Conservation (phyloP, 2,329 filamentous ascomycete species). For the Teratosphaeria zuluensis region DNA sequence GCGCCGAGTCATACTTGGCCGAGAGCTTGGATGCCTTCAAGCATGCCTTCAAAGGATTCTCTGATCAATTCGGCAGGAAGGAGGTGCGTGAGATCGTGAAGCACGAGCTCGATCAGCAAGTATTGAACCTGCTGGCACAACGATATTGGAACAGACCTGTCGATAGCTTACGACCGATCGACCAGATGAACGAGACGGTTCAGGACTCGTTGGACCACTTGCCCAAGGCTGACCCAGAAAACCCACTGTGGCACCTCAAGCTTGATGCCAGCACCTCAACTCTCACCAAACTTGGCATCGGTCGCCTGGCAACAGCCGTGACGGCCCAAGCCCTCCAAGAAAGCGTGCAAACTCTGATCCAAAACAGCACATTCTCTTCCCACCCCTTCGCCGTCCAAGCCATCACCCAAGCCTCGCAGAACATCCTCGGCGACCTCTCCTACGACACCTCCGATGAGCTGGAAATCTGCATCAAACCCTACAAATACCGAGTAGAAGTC, state of each 20-base stretch:
- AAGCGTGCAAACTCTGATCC: slow-evolving; percentile 69
- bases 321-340: slow-evolving; percentile 80
- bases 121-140: slow-evolving; percentile 84
- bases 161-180: slow-evolving; percentile 57
- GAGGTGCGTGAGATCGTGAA: slow-evolving; percentile 88
- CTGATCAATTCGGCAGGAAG: slow-evolving; percentile 76
- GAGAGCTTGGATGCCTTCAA: slow-evolving; percentile 95
- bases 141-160: slow-evolving; percentile 97
- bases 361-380: slow-evolving; percentile 71
- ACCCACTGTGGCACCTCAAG: slow-evolving; percentile 86
- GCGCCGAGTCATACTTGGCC: slow-evolving; percentile 90
- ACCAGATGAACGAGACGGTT: slow-evolving; percentile 14
- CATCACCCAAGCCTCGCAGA: slow-evolving; percentile 83
- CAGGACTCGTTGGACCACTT: slow-evolving; percentile 49
- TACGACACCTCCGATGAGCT: slow-evolving; percentile 97
- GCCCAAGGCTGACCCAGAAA: slow-evolving; percentile 74
- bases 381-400: slow-evolving; percentile 88
- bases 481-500: slow-evolving; percentile 95
- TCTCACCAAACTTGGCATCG: slow-evolving; percentile 88
- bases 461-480: slow-evolving; percentile 98
- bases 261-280: slow-evolving; percentile 85
- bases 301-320: slow-evolving; percentile 82
- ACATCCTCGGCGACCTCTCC: slow-evolving; percentile 85
- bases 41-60: slow-evolving; percentile 91
- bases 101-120: slow-evolving; percentile 84